Percentiles rank a stretch among this genome's conserved stretches.
phyloP scores from a whole-genome alignment of 1,139 yeast genomes.

The Diutina rugosa region DNA sequence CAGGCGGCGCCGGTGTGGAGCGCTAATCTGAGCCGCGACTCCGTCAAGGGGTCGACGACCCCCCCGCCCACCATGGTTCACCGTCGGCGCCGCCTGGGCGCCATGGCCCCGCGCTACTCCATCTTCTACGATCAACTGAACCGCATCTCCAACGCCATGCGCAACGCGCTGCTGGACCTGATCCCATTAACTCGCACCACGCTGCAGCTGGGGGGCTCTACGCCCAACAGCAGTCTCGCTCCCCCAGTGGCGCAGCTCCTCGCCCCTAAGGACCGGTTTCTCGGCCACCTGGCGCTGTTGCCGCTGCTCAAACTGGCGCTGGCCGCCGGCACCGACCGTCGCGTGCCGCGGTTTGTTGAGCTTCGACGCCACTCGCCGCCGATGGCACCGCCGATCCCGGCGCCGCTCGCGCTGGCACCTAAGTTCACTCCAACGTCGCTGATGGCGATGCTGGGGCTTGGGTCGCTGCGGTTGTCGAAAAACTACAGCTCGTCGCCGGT shows the following conservation, averaged over 20 bases:
- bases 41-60: not conserved
- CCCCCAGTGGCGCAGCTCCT: not conserved
- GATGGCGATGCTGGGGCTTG: not conserved
- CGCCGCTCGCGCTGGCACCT: not conserved
- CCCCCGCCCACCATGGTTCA: not conserved
- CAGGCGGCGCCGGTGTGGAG: not conserved
- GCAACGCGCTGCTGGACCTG: not conserved
- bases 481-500: not conserved
- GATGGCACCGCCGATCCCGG: not conserved
- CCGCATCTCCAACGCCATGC: slow-evolving; percentile 1
- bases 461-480: not conserved
- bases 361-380: not conserved
- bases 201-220: not conserved
- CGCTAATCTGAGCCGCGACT: not conserved
- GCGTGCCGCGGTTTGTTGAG: slow-evolving; percentile 2
- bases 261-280: slow-evolving; percentile 1
- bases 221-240: not conserved
- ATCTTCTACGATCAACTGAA: slow-evolving; percentile 1
- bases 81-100: slow-evolving; percentile 1
- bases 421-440: not conserved
- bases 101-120: not conserved
- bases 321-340: not conserved
- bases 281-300: slow-evolving; percentile 2
- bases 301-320: slow-evolving; percentile 2
- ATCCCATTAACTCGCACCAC: not conserved